Evolutionary conservation across 305 asterid genomes (phyloP).

Genomic region (Stenogyne calaminthoides): DNA sequence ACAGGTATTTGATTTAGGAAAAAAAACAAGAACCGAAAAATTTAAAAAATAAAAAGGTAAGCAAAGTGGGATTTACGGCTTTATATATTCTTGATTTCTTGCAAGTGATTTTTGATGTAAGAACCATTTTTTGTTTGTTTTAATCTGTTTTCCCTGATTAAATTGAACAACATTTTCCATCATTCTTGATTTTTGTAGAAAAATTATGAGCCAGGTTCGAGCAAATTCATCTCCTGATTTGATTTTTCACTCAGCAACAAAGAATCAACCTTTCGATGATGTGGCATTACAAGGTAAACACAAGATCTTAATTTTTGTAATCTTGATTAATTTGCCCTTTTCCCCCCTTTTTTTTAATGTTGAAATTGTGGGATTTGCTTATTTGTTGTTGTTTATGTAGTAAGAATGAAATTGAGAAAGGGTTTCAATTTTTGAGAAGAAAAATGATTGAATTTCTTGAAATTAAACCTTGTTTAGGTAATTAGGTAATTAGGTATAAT

Average conservation of each 20-base stretch:
- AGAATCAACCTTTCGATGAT: conserved; percentile 52
- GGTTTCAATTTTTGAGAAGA: background rate
- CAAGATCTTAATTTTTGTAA: background rate
- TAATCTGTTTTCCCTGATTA: conserved; percentile 23
- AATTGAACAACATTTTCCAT: conserved; percentile 11
- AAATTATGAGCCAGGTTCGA: conserved; percentile 55
- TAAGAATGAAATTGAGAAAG: background rate
- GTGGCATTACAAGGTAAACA: conserved; percentile 74
- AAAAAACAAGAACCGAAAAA: background rate
- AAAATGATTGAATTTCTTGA: background rate
- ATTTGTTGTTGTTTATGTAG: background rate
- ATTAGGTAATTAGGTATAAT: background rate
- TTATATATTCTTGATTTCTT: conserved; percentile 30
- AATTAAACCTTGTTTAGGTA: background rate
- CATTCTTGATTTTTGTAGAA: conserved; percentile 6
- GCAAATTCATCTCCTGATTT: conserved; percentile 60
- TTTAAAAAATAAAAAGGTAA: background rate
- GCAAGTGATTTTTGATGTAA: conserved; percentile 10
- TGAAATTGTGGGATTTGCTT: background rate
- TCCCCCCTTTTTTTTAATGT: background rate
- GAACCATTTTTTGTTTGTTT: background rate
- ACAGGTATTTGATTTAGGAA: conserved; percentile 25
- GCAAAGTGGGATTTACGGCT: conserved; percentile 15
- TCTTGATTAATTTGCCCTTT: background rate
- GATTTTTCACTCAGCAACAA: conserved; percentile 33